Percentiles rank a stretch among this genome's conserved stretches.
Evolutionary conservation across 257 asterid genomes (phyloP).

Genomic region (Solanum clarkiae): DNA sequence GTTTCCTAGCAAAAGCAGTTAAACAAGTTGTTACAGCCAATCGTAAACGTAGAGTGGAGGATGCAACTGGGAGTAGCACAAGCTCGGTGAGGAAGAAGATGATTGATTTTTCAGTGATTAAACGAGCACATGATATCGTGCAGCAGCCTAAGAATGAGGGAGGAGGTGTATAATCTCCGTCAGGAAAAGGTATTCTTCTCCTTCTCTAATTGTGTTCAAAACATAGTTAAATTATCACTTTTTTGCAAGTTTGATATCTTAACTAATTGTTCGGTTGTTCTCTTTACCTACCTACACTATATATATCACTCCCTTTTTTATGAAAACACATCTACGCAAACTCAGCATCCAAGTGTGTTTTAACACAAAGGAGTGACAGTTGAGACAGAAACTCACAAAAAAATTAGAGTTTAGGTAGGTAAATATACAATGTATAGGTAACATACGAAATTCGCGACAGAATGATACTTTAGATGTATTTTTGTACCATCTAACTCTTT

Average conservation of each 20-base stretch:
- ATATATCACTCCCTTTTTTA: not conserved
- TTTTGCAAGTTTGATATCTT: too few relatives aligned
- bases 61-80: not conserved
- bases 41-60: too few relatives aligned
- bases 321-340: not conserved
- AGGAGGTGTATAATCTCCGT: not conserved
- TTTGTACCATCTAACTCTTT: not conserved
- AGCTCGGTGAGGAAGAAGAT: not conserved
- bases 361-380: not conserved
- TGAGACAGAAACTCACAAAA: not conserved
- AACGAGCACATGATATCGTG: not conserved
- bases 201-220: not conserved
- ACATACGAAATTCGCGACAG: too few relatives aligned
- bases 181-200: not conserved
- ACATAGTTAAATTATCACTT: too few relatives aligned
- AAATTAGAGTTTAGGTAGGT: not conserved
- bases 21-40: conserved; percentile 2
- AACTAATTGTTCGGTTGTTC: not conserved
- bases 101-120: not conserved
- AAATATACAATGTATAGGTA: not conserved
- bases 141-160: not conserved
- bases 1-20: conserved; percentile 11
- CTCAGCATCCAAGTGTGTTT: not conserved
- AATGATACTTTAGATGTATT: not conserved
- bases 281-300: not conserved